A percentile compares a stretch with the other conserved stretches of the same genome.
Evolutionary conservation across 495 filamentous ascomycete species (phyloP).

Genomic region (Lepraria neglecta): DNA sequence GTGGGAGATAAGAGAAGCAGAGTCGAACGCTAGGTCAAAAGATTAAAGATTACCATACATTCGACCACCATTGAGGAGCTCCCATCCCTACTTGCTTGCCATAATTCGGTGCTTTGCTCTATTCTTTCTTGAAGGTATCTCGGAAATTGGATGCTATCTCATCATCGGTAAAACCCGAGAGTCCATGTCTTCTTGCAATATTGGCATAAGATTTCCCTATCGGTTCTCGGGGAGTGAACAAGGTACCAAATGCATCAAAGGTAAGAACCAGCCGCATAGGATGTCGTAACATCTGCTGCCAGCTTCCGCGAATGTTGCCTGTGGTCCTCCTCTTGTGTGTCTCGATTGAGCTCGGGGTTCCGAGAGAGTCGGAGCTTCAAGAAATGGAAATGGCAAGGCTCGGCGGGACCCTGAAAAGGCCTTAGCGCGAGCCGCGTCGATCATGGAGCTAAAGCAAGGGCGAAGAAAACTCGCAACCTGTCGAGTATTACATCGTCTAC

Average conservation of each 20-base stretch:
- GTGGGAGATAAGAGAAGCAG: conserved; percentile 23
- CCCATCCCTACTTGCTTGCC: conserved; percentile 53
- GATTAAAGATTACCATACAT: conserved; percentile 33
- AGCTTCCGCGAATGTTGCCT: neutral
- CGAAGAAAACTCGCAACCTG: neutral
- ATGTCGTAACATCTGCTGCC: conserved; percentile 5
- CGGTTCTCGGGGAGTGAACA: conserved; percentile 57
- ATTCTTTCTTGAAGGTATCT: conserved; percentile 48
- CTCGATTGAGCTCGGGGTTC: neutral
- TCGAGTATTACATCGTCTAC: neutral
- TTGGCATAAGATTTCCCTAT: conserved; percentile 58
- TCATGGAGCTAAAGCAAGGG: conserved; percentile 4
- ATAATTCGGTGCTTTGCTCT: conserved; percentile 56
- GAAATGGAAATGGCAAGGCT: neutral
- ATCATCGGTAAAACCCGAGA: conserved; percentile 35
- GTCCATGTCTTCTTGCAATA: conserved; percentile 52
- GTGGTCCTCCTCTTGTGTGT: no score
- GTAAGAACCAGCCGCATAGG: conserved; percentile 43
- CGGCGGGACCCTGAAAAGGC: neutral
- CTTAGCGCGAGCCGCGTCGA: neutral
- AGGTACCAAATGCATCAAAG: conserved; percentile 73
- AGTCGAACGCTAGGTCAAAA: neutral
- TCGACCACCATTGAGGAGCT: conserved; percentile 64
- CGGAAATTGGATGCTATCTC: conserved; percentile 35
- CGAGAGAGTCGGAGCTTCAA: neutral